These are phyloP conservation scores for Sporothrix pallida DNA, from an alignment of 2,329 filamentous ascomycete genomes.

Conservation along the genomic window DNA sequence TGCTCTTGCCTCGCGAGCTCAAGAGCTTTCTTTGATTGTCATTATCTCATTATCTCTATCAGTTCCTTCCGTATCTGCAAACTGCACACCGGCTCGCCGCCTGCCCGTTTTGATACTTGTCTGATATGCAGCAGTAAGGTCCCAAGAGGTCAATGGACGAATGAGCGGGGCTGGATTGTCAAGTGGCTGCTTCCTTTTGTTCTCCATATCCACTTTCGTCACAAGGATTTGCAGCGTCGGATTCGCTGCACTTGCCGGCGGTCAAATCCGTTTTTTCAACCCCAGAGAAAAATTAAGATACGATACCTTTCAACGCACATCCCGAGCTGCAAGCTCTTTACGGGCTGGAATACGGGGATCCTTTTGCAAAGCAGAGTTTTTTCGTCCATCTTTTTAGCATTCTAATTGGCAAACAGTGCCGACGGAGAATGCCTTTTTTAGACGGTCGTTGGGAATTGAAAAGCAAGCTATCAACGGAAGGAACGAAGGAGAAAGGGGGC, in stretches of 20 bases:
- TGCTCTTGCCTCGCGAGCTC: conserved; percentile 15
- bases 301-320: neutral
- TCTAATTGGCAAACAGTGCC: conserved; percentile 1
- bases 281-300: neutral
- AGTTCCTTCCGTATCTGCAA: neutral
- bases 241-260: conserved; percentile 5
- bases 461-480: too few species aligned
- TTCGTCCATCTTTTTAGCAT: neutral
- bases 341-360: neutral
- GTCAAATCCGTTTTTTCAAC: conserved; percentile 15
- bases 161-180: conserved; percentile 19
- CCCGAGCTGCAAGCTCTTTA: conserved; percentile 20
- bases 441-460: neutral
- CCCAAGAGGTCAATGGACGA: conserved; percentile 9
- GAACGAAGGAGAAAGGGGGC: neutral
- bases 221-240: neutral
- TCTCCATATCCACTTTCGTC: neutral
- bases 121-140: neutral
- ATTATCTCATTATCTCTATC: neutral
- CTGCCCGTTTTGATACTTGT: conserved; percentile 23
- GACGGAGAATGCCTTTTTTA: neutral
- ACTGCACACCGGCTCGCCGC: neutral
- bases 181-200: neutral
- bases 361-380: neutral
- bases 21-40: neutral